Conservation (phyloP, 345 rosid genomes). For the Arabis hirsuta region DNA sequence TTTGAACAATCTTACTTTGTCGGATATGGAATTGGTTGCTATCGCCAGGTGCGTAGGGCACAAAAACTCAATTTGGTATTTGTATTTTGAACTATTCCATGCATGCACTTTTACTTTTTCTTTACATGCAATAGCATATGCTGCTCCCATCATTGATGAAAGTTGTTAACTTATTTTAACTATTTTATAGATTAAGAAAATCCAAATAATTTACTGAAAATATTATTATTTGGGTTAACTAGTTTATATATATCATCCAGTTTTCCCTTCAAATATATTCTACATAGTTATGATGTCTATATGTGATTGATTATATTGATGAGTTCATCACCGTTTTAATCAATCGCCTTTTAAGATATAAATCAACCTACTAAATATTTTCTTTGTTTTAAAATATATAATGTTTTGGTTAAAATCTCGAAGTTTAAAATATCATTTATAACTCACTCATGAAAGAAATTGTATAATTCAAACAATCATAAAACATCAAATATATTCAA, state of each 20-base stretch:
- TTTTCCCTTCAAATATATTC: too few relatives aligned
- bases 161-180: neutral
- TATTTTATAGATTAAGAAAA: neutral
- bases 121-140: slow-evolving; percentile 27
- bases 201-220: neutral
- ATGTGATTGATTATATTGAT: neutral
- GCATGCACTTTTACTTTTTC: slow-evolving; percentile 12
- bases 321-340: neutral
- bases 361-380: neutral
- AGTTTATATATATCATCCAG: neutral
- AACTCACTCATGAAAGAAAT: too few relatives aligned
- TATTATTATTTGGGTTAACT: neutral
- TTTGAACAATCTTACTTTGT: slow-evolving; percentile 13
- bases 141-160: slow-evolving; percentile 20
- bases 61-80: slow-evolving; percentile 13
- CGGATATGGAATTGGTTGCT: slow-evolving; percentile 29
- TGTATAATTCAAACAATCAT: too few relatives aligned
- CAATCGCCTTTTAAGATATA: neutral
- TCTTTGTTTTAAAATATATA: too few relatives aligned
- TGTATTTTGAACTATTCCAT: slow-evolving; percentile 5
- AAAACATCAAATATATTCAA: too few relatives aligned
- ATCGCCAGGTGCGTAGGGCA: slow-evolving; percentile 34
- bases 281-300: neutral
- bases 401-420: too few relatives aligned
- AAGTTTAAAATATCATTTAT: too few relatives aligned